phyloP scores from a whole-genome alignment of 306 rosid species.

The Quercus aquifolioides region DNA sequence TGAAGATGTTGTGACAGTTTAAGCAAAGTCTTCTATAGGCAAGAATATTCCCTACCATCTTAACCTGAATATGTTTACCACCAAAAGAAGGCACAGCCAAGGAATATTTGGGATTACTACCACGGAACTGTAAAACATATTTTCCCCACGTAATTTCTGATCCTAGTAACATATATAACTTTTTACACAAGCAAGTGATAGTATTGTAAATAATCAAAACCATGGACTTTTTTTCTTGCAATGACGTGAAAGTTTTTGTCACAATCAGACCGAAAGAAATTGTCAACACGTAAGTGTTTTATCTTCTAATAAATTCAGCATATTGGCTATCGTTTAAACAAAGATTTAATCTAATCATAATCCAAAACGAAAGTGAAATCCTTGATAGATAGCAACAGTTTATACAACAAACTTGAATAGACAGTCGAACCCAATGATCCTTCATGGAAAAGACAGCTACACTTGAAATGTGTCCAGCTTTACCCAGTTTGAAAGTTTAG shows the following conservation, averaged over 20 bases:
- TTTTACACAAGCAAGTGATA: neutral
- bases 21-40: constrained; percentile 9
- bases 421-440: neutral
- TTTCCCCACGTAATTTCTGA: neutral
- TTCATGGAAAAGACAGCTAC: neutral
- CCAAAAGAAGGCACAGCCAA: constrained; percentile 1
- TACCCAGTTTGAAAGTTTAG: neutral
- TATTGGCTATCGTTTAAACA: no score
- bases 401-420: neutral
- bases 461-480: neutral
- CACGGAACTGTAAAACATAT: neutral
- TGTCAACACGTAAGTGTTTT: no score
- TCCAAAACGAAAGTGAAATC: no score
- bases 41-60: constrained; percentile 29
- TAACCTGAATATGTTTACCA: neutral
- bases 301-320: no score
- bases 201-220: neutral
- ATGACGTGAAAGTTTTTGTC: neutral
- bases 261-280: neutral
- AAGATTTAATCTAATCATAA: no score
- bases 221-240: neutral
- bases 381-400: neutral
- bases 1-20: constrained; percentile 31
- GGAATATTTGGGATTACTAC: neutral
- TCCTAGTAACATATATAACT: neutral